These are phyloP conservation scores for Peltaster fructicola DNA, from an alignment of 2,329 filamentous ascomycete species.

Conservation along the genomic window DNA sequence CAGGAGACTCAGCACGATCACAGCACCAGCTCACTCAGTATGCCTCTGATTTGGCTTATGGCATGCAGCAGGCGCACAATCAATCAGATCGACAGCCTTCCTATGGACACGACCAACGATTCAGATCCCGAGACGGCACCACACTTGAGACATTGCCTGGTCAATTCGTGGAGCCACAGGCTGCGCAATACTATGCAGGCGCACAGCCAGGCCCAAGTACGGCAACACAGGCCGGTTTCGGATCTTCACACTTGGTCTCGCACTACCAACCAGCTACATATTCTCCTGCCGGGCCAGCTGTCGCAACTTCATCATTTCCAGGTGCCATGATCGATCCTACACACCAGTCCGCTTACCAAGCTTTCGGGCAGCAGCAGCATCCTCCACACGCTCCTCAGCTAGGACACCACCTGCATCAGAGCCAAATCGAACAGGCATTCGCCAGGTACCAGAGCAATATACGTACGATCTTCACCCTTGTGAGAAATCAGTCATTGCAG, in stretches of 20 bases:
- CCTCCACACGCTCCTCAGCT: slow-evolving; percentile 10
- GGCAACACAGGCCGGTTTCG: slow-evolving; percentile 39
- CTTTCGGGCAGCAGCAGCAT: slow-evolving; percentile 8
- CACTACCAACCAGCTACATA: slow-evolving; percentile 42
- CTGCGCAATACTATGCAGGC: slow-evolving; percentile 48
- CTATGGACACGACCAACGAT: slow-evolving; percentile 62
- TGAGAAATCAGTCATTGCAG: slow-evolving; percentile 42
- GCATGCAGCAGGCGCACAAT: slow-evolving; percentile 48
- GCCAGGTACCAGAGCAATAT: slow-evolving; percentile 39
- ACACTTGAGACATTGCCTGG: slow-evolving; percentile 58
- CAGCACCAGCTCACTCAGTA: slow-evolving; percentile 36
- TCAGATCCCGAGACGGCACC: slow-evolving; percentile 54
- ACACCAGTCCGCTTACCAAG: slow-evolving; percentile 17
- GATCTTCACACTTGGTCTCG: slow-evolving; percentile 46
- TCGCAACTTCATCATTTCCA: slow-evolving; percentile 32
- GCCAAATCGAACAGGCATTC: slow-evolving; percentile 44
- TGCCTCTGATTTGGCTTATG: slow-evolving; percentile 59
- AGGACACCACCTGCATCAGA: slow-evolving; percentile 8
- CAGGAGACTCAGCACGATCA: slow-evolving; percentile 41
- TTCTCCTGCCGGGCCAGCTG: slow-evolving; percentile 41
- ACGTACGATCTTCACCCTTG: slow-evolving; percentile 51
- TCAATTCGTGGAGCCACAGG: slow-evolving; percentile 48
- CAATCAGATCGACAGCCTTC: slow-evolving; percentile 34
- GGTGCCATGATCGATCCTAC: slow-evolving; percentile 35
- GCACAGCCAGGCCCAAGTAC: slow-evolving; percentile 42